Evolutionary conservation across 768 basidiomycete genomes (phyloP).

Genomic region (Galerina marginata): DNA sequence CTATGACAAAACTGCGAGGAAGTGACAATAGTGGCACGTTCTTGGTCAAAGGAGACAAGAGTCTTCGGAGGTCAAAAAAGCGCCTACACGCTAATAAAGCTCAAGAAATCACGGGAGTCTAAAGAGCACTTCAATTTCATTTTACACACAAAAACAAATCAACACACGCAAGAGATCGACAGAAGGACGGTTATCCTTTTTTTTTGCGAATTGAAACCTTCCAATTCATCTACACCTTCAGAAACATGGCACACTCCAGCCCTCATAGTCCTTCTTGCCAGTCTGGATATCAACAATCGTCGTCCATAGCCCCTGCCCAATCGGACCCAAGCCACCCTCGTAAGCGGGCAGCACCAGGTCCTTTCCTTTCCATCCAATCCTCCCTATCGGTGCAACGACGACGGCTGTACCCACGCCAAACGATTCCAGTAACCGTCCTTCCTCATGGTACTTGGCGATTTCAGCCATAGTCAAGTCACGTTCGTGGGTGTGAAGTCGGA

Average conservation of each 20-base stretch:
- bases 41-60: too few relatives aligned
- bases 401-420: conserved; percentile 84
- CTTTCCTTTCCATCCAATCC: conserved; percentile 55
- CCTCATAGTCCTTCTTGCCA: conserved; percentile 63
- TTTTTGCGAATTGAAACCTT: too few relatives aligned
- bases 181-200: too few relatives aligned
- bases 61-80: neutral
- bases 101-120: neutral
- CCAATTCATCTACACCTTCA: neutral
- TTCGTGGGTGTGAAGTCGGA: conserved; percentile 56
- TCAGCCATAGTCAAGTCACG: conserved; percentile 64
- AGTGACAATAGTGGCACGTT: too few relatives aligned
- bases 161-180: neutral
- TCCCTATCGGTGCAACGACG: conserved; percentile 65
- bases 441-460: conserved; percentile 47
- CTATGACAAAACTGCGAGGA: too few relatives aligned
- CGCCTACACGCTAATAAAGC: neutral
- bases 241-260: conserved; percentile 58
- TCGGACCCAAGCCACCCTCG: conserved; percentile 48
- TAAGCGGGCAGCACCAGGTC: conserved; percentile 58
- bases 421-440: conserved; percentile 70
- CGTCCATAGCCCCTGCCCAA: conserved; percentile 69
- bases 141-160: neutral
- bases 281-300: conserved; percentile 76
- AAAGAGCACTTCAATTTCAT: neutral